Evolutionary conservation across 1,139 yeast genomes (phyloP), one percentile per base, ranked within the genome.

Genomic region (Kodamaea sp.): DNA sequence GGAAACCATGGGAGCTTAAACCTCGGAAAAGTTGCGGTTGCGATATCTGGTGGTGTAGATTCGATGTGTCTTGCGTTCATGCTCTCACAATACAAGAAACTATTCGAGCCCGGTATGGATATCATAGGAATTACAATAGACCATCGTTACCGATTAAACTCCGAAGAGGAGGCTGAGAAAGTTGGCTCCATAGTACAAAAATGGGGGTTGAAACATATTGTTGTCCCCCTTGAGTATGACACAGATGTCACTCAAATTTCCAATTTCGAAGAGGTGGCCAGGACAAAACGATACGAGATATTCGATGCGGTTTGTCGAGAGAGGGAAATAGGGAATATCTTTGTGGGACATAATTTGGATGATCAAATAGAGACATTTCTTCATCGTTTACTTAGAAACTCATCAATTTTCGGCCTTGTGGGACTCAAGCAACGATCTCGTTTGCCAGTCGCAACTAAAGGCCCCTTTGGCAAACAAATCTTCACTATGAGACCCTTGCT

Each of bases 11-110:
- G 27, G 6, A 6, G 16, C 12, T 5, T 5, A 10, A 10, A n/a
- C n/a, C 21, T 18, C 18, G 22, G 18, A 11, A 26, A 18, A 8
- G 32, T 53, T n/a, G 46, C 48, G 25, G 44, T 73, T 14, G 89
- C 90, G 0, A 70, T 85, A 3, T 80, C 88, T 7, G 95, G 95
- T 3, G 95, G 95, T 0, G 89, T 81, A 1, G 95, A 85, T 50
- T 84, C 94, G 2, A 78, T 84, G 76, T 81, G 85, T 20, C 55
- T 85, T 29, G 66, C 84, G 1, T 70, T 69, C 48, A 56, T 82
- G 11, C 43, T 69, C 6, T 46, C 59, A 1, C 59, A 59, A 29
- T 69, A 59, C 46, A 50, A 62, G 31, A 39, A 47, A 35, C 42
- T 29, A 26, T 35, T 44, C 14, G 38, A 53, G 6, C 57, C 66